A percentile compares a stretch with the other conserved stretches of the same genome.
Conservation (phyloP, 1,284 basidiomycete genomes). For the Puccinia horiana region DNA sequence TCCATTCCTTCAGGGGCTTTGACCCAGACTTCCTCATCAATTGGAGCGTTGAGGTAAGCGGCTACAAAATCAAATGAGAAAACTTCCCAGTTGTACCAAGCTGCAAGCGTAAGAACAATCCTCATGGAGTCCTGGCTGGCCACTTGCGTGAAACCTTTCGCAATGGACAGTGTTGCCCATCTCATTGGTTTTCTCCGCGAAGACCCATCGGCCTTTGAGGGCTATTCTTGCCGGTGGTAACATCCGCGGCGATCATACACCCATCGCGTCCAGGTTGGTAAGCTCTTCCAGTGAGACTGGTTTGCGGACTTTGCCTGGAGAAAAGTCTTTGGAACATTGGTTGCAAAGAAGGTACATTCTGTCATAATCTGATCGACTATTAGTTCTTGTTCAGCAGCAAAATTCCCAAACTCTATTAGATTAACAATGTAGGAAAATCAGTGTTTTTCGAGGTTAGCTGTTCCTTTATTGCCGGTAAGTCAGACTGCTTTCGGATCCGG, state of each 20-base stretch:
- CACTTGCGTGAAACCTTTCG: background rate
- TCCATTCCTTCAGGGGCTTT: background rate
- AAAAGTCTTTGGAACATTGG: background rate
- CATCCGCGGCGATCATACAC: background rate
- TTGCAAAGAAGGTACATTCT: background rate
- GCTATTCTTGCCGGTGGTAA: background rate
- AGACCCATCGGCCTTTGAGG: background rate
- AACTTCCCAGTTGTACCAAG: background rate
- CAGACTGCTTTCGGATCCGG: background rate
- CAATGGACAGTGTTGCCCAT: background rate
- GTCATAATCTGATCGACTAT: background rate
- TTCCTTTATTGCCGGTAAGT: background rate
- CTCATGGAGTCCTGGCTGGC: background rate
- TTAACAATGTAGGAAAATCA: background rate
- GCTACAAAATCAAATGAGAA: conserved; percentile 27
- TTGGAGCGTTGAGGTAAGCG: conserved; percentile 18
- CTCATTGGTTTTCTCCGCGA: conserved; percentile 1
- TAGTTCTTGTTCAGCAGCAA: background rate
- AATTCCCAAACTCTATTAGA: background rate
- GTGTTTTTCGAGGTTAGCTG: no score
- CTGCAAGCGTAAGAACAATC: background rate
- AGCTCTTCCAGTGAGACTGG: background rate
- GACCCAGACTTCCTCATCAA: conserved; percentile 17
- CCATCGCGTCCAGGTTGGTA: background rate
- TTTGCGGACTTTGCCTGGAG: background rate